Base-by-base conservation (phyloP, 768 basidiomycete genomes). In the Tulasnella sp. region DNA sequence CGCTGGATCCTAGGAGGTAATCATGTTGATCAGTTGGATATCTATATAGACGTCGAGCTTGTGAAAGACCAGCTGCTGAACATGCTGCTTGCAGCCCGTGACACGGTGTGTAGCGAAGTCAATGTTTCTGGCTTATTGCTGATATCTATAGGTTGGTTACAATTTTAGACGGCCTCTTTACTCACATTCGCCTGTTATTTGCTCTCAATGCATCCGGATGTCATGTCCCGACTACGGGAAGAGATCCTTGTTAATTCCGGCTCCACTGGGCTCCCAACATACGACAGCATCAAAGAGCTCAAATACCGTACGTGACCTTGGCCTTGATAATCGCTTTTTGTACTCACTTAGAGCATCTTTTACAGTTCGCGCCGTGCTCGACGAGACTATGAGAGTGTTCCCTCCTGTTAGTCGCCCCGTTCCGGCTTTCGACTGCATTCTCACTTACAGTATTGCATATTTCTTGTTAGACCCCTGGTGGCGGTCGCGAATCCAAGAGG, bases 351-450 rank as follows among this genome's bases (percentile, higher is more conserved):
- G n/a, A 53, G 22, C 19, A 21, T 7, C 34, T 9, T 30, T 27
- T 7, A 11, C 57, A 72, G 70, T 67, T 45, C 67, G 70, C 43
- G 67, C 68, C 2, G 68, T 69, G 57, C 66, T 71, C 53, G 66
- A 70, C 49, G 71, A 72, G 55, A 65, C 66, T 1, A 59, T 72
- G 24, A 57, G 71, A 4, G 64, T 72, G 17, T 72, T 70, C 62
- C 71, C 71, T 15, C 70, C 71, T 8, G 69, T 49, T 2, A 31
- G 57, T 53, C 2, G 0, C 49, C 12, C 17, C 38, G 11, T 11
- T 19, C n/a, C 27, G 0, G 21, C 1, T 21, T 4, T 4, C 29
- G 27, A 11, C 22, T 8, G 9, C 41, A 0, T 17, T n/a, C 15
- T 15, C 2, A 3, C 9, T 43, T 10, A 5, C 7, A 48, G n/a